Conservation (phyloP, 345 rosid species). For the Rhodamnia argentea region DNA sequence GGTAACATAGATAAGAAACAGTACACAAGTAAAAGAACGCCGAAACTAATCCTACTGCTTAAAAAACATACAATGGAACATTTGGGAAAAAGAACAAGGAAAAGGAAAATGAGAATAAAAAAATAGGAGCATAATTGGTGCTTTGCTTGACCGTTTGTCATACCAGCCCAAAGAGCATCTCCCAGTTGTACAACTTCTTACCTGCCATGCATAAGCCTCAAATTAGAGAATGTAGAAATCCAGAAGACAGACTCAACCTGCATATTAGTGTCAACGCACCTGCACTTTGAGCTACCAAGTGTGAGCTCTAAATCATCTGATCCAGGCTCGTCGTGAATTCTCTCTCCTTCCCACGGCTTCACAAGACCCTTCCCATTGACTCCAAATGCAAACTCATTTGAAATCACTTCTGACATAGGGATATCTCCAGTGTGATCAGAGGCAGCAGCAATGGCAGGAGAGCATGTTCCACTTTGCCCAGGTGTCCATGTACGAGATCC, state of each 20-base stretch:
- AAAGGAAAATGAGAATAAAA: neutral
- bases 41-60: conserved; percentile 1
- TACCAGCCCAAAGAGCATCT: neutral
- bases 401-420: conserved; percentile 60
- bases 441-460: conserved; percentile 78
- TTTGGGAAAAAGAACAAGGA: neutral
- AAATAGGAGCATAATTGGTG: neutral
- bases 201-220: neutral
- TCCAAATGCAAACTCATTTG: conserved; percentile 90
- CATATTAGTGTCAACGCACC: neutral
- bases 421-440: conserved; percentile 72
- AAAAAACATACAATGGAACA: neutral
- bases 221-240: neutral
- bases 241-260: neutral
- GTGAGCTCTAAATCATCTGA: conserved; percentile 97
- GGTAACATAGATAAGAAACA: neutral
- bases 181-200: neutral
- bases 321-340: conserved; percentile 85
- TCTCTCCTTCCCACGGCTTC: conserved; percentile 99
- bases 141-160: neutral
- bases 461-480: conserved; percentile 93
- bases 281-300: conserved; percentile 47
- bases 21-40: neutral
- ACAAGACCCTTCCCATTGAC: conserved; percentile 56
- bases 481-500: conserved; percentile 92